phyloP scores from a whole-genome alignment of 1,284 basidiomycete genomes.

The Trichosporon asahii region DNA sequence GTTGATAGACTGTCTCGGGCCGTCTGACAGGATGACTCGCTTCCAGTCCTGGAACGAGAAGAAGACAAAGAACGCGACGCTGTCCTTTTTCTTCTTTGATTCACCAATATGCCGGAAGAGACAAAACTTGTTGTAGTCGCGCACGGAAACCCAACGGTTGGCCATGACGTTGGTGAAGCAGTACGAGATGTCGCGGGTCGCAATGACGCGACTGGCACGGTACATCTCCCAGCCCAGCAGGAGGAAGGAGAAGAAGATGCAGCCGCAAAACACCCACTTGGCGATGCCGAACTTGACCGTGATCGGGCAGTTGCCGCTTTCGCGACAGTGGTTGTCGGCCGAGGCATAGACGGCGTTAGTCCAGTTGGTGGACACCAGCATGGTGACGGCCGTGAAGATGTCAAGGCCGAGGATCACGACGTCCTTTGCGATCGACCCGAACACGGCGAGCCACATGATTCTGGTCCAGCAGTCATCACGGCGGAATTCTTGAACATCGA shows the following conservation, averaged over 20 bases:
- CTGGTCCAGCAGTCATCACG: slow-evolving; percentile 82
- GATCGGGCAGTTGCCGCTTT: slow-evolving; percentile 60
- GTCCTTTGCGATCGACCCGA: slow-evolving; percentile 86
- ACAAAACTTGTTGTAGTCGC: slow-evolving; percentile 94
- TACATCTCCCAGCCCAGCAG: slow-evolving; percentile 75
- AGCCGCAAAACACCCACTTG: slow-evolving; percentile 95
- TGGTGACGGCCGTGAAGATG: slow-evolving; percentile 94
- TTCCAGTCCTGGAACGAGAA: slow-evolving; percentile 99
- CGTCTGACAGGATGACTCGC: slow-evolving; percentile 85
- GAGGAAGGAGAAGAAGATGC: slow-evolving; percentile 95
- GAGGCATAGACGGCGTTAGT: slow-evolving; percentile 17
- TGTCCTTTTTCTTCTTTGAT: slow-evolving; percentile 93
- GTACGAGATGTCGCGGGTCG: slow-evolving; percentile 91
- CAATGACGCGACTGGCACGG: slow-evolving; percentile 89
- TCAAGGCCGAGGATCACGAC: slow-evolving; percentile 95
- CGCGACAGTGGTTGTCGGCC: slow-evolving; percentile 62
- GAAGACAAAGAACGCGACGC: slow-evolving; percentile 98
- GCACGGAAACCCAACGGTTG: slow-evolving; percentile 88
- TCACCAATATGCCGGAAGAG: slow-evolving; percentile 95
- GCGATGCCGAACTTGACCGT: slow-evolving; percentile 83
- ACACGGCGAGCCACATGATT: slow-evolving; percentile 87
- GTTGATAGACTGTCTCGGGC: slow-evolving; percentile 97
- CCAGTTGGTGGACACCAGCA: slow-evolving; percentile 75
- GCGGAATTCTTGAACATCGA: slow-evolving; percentile 83
- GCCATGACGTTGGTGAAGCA: slow-evolving; percentile 97